These are phyloP conservation scores for Cyberlindnera bimundalis DNA, from an alignment of 805 yeast genomes.

Conservation along the genomic window DNA sequence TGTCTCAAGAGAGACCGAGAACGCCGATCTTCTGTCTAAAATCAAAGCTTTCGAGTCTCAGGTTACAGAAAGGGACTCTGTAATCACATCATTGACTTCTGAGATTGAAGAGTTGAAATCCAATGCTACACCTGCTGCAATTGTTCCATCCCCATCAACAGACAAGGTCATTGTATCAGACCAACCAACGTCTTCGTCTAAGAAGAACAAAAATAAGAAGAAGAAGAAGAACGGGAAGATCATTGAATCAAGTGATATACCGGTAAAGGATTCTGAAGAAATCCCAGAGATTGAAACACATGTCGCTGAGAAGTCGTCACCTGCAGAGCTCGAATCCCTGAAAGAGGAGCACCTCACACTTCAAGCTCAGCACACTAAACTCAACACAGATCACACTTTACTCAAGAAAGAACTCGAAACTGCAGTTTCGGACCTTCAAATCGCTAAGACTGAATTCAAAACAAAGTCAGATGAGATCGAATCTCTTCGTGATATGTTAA, in stretches of 20 bases:
- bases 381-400: neutral
- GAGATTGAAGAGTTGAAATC: constrained; percentile 7
- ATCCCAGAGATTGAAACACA: constrained; percentile 10
- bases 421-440: constrained; percentile 14
- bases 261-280: constrained; percentile 27
- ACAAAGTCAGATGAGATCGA: constrained; percentile 61
- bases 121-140: neutral
- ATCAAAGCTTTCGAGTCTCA: constrained; percentile 5
- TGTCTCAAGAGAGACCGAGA: constrained; percentile 1
- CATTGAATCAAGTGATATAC: constrained; percentile 7
- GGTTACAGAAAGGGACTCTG: constrained; percentile 3
- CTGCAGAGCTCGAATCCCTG: neutral
- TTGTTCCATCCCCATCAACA: neutral
- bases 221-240: constrained; percentile 17
- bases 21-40: constrained; percentile 4
- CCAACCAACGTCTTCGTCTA: constrained; percentile 2
- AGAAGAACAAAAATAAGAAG: constrained; percentile 22
- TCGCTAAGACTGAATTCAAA: constrained; percentile 30
- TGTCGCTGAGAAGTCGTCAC: too few relatives aligned
- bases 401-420: constrained; percentile 2
- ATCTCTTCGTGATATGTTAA: constrained; percentile 69
- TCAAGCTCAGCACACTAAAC: neutral
- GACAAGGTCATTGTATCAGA: neutral
- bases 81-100: constrained; percentile 3
- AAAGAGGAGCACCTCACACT: neutral